phyloP scores from a whole-genome alignment of 345 rosid genomes.

The Salix brachista region DNA sequence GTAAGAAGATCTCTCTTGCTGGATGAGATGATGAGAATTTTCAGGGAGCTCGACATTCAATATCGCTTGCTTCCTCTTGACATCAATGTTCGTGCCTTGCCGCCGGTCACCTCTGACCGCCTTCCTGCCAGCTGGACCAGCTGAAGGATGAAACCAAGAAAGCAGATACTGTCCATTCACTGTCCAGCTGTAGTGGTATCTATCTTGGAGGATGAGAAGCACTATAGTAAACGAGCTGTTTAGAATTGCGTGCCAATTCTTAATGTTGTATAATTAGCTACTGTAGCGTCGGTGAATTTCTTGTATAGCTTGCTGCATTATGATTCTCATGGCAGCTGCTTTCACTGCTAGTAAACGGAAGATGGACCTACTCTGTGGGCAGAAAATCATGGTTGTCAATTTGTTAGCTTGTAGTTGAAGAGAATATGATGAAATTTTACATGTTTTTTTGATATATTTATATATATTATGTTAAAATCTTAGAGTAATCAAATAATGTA shows the following conservation, averaged over 20 bases:
- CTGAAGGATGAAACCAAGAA: background rate
- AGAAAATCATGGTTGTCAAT: background rate
- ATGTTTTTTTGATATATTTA: too few relatives aligned
- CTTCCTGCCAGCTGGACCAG: slow-evolving; percentile 18
- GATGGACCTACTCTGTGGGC: background rate
- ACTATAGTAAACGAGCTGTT: background rate
- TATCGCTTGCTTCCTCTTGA: slow-evolving; percentile 28
- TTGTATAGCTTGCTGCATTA: background rate
- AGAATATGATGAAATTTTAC: background rate
- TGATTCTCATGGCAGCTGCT: background rate
- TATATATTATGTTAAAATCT: too few relatives aligned
- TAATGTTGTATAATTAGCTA: background rate
- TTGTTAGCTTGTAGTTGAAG: background rate
- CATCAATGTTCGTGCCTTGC: slow-evolving; percentile 28
- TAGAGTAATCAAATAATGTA: too few relatives aligned
- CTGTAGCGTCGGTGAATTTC: background rate
- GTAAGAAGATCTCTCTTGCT: slow-evolving; percentile 26
- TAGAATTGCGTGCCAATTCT: background rate
- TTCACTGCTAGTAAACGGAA: background rate
- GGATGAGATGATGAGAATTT: slow-evolving; percentile 29
- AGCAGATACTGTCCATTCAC: background rate
- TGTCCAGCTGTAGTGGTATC: too few relatives aligned
- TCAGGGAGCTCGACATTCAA: slow-evolving; percentile 28
- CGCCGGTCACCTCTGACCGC: slow-evolving; percentile 13
- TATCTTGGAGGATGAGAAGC: background rate